Evolutionary conservation across 2,329 filamentous ascomycete species (phyloP).

Genomic region (Alternaria panax): DNA sequence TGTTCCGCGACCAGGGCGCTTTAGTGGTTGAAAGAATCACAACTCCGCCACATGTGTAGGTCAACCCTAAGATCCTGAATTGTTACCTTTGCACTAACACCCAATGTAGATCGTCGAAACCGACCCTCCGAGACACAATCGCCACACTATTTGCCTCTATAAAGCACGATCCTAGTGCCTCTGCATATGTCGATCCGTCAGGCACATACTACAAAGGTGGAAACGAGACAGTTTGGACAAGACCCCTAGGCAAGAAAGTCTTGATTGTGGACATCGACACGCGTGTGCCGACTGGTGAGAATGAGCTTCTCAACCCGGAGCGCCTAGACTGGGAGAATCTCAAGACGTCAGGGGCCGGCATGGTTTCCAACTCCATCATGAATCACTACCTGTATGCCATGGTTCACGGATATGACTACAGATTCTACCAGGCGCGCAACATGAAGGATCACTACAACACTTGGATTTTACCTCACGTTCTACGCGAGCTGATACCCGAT

Average conservation of each 20-base stretch:
- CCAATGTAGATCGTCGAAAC: conserved; percentile 9
- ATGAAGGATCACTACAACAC: conserved; percentile 49
- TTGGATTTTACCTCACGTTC: conserved; percentile 55
- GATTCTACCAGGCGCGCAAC: conserved; percentile 50
- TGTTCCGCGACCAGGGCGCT: conserved; percentile 13
- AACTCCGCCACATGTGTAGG: conserved; percentile 18
- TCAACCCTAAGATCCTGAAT: neutral
- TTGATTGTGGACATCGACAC: conserved; percentile 45
- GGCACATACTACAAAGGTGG: conserved; percentile 19
- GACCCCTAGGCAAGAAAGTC: conserved; percentile 33
- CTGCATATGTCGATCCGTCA: conserved; percentile 20
- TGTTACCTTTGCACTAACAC: neutral
- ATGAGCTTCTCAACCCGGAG: conserved; percentile 31
- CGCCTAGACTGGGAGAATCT: conserved; percentile 33
- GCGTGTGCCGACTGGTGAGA: conserved; percentile 27
- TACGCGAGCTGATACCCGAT: conserved; percentile 50
- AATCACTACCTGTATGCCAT: conserved; percentile 36
- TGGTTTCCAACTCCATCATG: conserved; percentile 30
- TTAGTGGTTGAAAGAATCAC: conserved; percentile 8
- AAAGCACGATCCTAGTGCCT: conserved; percentile 19
- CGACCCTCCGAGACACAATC: conserved; percentile 23
- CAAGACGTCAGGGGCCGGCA: conserved; percentile 29
- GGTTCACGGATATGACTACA: conserved; percentile 58
- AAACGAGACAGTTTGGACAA: conserved; percentile 26
- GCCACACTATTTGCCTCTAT: conserved; percentile 23